A percentile compares a stretch with the other conserved stretches of the same genome.
Conservation (phyloP, 2,329 filamentous ascomycete genomes). For the Phialophora chinensis region DNA sequence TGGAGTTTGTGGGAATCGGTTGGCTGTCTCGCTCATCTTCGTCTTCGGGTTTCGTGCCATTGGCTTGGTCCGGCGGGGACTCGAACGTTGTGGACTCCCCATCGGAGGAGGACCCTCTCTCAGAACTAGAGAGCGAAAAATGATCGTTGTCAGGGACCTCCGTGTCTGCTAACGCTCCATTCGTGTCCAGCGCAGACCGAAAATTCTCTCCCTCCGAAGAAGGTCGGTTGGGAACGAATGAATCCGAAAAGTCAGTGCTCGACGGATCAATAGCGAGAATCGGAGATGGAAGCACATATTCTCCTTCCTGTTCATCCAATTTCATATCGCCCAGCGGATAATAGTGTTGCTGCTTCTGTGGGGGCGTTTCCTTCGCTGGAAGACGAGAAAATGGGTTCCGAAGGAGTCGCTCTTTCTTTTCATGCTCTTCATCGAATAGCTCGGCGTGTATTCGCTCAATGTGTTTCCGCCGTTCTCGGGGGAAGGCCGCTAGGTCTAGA, state of each 20-base stretch:
- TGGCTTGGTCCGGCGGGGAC: not conserved
- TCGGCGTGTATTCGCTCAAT: constrained; percentile 38
- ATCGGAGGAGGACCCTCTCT: not conserved
- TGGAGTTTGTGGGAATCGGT: constrained; percentile 18
- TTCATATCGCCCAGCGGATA: constrained; percentile 36
- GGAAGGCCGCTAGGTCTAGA: constrained; percentile 38
- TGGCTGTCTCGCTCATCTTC: constrained; percentile 18
- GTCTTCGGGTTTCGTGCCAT: constrained; percentile 5
- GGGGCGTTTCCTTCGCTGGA: constrained; percentile 4
- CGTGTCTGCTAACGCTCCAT: not conserved
- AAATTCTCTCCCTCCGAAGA: not conserved
- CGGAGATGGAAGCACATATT: constrained; percentile 38
- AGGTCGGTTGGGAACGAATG: not conserved
- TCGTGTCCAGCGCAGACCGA: not conserved
- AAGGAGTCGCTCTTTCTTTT: constrained; percentile 18
- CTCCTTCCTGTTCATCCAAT: constrained; percentile 39
- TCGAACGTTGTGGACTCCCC: not conserved
- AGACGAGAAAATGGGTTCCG: constrained; percentile 9
- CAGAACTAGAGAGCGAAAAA: not conserved
- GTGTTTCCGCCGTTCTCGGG: constrained; percentile 37
- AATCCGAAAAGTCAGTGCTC: constrained; percentile 7
- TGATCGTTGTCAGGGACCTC: not conserved
- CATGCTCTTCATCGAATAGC: constrained; percentile 37
- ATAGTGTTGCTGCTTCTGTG: constrained; percentile 31
- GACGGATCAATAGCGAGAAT: constrained; percentile 31